A percentile compares a stretch with the other conserved stretches of the same genome.
Conservation (phyloP, 129 eudicot species). For the Escallonia rubra region DNA sequence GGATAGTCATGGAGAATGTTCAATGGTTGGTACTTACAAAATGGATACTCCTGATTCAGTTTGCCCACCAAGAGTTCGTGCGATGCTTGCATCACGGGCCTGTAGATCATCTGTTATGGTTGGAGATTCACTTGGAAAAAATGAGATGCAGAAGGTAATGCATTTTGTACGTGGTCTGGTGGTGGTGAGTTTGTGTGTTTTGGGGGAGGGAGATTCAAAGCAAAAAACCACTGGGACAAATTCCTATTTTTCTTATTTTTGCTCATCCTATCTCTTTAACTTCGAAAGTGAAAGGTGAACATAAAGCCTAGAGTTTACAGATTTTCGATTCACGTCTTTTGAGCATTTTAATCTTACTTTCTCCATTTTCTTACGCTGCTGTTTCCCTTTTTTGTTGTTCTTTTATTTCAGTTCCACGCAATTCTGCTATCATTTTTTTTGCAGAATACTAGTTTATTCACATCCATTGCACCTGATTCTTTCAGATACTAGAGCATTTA, state of each 20-base stretch:
- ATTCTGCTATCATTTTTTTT: too few relatives aligned
- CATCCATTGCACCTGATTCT: neutral
- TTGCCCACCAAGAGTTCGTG: slow-evolving; percentile 95
- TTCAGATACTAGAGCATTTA: slow-evolving; percentile 78
- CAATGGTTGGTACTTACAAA: slow-evolving; percentile 68
- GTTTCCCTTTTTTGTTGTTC: neutral
- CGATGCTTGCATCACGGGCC: slow-evolving; percentile 98
- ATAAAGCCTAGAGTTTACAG: too few relatives aligned
- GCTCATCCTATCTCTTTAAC: too few relatives aligned
- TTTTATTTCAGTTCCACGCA: neutral
- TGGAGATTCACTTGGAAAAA: slow-evolving; percentile 93
- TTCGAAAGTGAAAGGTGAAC: too few relatives aligned
- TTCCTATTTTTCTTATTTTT: too few relatives aligned
- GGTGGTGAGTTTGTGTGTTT: neutral
- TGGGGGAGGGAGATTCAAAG: too few relatives aligned
- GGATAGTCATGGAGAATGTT: slow-evolving; percentile 91
- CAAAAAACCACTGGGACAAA: neutral
- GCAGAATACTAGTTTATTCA: neutral
- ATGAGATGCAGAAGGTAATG: slow-evolving; percentile 87
- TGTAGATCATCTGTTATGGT: slow-evolving; percentile 90
- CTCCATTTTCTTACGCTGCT: too few relatives aligned
- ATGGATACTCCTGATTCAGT: slow-evolving; percentile 77
- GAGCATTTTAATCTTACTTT: too few relatives aligned
- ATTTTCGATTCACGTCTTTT: too few relatives aligned
- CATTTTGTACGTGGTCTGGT: neutral